These are phyloP conservation scores for Phylloporus sp. DNA, from an alignment of 768 basidiomycete species.

Conservation along the genomic window DNA sequence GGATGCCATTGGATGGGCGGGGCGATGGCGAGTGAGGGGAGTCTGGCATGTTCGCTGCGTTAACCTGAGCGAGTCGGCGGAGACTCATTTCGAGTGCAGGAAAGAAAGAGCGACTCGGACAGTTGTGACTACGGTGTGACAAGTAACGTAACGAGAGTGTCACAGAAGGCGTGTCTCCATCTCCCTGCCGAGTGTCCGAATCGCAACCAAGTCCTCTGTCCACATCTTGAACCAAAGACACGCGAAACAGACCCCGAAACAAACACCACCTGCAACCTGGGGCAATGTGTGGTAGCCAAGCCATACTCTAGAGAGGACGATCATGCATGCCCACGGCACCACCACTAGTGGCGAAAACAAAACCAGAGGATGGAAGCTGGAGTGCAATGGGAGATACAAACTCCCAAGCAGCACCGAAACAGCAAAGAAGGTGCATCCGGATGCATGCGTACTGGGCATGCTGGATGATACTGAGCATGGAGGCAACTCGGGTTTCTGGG, in stretches of 20 bases:
- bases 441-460: slow-evolving; percentile 83
- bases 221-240: slow-evolving; percentile 55
- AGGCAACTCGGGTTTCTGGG: not conserved
- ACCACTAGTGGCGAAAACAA: slow-evolving; percentile 41
- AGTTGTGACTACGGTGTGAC: slow-evolving; percentile 26
- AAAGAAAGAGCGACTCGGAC: slow-evolving; percentile 6
- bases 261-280: slow-evolving; percentile 58
- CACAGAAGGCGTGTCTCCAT: slow-evolving; percentile 17
- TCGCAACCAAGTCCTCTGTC: slow-evolving; percentile 27
- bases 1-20: slow-evolving; percentile 26
- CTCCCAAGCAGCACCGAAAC: slow-evolving; percentile 57
- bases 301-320: slow-evolving; percentile 65
- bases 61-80: slow-evolving; percentile 51
- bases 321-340: slow-evolving; percentile 49
- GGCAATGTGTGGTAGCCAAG: slow-evolving; percentile 72
- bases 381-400: slow-evolving; percentile 53
- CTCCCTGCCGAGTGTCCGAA: slow-evolving; percentile 18
- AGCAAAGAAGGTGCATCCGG: slow-evolving; percentile 60
- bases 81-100: slow-evolving; percentile 40
- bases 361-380: slow-evolving; percentile 38
- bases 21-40: slow-evolving; percentile 41
- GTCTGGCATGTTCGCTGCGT: slow-evolving; percentile 36
- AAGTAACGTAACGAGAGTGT: slow-evolving; percentile 19
- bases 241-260: slow-evolving; percentile 52
- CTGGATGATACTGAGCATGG: slow-evolving; percentile 33